Base-by-base conservation (phyloP, 192 early-diverging fungal species). In the Coemansia sp. region DNA sequence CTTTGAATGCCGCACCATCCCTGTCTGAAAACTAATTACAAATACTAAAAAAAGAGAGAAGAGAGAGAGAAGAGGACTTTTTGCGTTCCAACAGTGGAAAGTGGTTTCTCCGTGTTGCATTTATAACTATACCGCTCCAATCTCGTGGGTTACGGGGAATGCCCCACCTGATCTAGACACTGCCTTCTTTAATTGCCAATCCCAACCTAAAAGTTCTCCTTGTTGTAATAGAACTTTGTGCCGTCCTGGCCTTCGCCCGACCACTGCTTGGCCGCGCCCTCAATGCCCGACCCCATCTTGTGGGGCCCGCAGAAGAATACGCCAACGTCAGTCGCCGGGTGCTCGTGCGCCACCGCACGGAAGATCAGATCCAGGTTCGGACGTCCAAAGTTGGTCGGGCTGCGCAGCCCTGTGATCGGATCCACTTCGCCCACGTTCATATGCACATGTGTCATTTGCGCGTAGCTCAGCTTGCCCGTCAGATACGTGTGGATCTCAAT, bases 231-330 rank as follows among this genome's bases (percentile, higher is more conserved):
- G 56, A 88, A 88, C 38, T 80, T 60, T 23, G 83, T 86, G 14
- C 86, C 86, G 16, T 79, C 68, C 23, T 64, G 66, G 9, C 75
- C 67, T 13, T 79, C 70, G 29, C 81, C 66, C 16, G 78, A 83
- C 69, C 72, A 83, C 48, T 75, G 79, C 47, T 83, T 84, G 43
- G 79, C 80, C 5, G 68, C 60, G 22, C 67, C 68, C 54, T 86
- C 85, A 11, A 92, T 73, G 4, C 69, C 68, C 10, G 75, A 64
- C 25, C 78, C 78, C 27, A 92, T 51, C 17, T 80, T 80, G 41
- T 83, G 84, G 9, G 87, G 87, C 9, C 90, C 90, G 38, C 90
- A 92, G 56, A 89, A 92, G 42, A 92, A 89, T 18, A 91, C 89
- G 8, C 90, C 90, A 29, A 91, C 74, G 46, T 92, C 88, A 7